These are phyloP conservation scores for Stylosanthes scabra DNA, from an alignment of 331 rosid species.

Conservation along the genomic window DNA sequence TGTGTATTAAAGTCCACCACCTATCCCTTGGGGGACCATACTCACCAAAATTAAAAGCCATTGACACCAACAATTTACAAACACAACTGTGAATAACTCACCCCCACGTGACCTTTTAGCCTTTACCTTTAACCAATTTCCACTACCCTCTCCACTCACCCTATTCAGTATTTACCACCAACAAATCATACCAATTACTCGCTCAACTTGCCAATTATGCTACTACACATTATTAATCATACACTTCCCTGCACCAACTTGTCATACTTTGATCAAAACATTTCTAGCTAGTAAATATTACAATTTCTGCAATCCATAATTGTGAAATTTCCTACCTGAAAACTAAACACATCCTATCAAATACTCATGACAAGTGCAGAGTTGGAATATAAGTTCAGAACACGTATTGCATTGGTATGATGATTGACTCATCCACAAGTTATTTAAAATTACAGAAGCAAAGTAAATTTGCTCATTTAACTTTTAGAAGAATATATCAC, in stretches of 20 bases:
- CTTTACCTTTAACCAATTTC: background rate
- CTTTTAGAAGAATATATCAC: slow-evolving; percentile 61
- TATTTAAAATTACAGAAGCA: slow-evolving; percentile 55
- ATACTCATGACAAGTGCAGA: background rate
- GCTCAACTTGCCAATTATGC: background rate
- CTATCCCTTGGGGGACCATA: slow-evolving; percentile 35
- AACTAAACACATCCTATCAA: background rate
- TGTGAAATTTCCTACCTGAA: background rate
- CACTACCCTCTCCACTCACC: slow-evolving; percentile 10
- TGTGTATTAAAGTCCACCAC: slow-evolving; percentile 22
- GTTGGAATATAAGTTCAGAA: slow-evolving; percentile 5
- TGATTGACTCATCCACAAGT: slow-evolving; percentile 51
- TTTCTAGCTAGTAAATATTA: too few relatives aligned
- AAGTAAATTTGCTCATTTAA: slow-evolving; percentile 57
- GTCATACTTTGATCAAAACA: background rate
- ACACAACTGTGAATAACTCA: slow-evolving; percentile 31
- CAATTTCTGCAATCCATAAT: background rate
- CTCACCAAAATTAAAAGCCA: slow-evolving; percentile 17
- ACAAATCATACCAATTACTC: slow-evolving; percentile 20
- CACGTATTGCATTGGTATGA: slow-evolving; percentile 44
- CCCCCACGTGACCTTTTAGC: slow-evolving; percentile 31
- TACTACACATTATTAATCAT: too few relatives aligned
- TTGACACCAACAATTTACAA: slow-evolving; percentile 12
- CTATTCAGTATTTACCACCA: background rate
- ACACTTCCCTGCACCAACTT: background rate